phyloP scores from a whole-genome alignment of 306 rosid species.

The Sophora flavescens region DNA sequence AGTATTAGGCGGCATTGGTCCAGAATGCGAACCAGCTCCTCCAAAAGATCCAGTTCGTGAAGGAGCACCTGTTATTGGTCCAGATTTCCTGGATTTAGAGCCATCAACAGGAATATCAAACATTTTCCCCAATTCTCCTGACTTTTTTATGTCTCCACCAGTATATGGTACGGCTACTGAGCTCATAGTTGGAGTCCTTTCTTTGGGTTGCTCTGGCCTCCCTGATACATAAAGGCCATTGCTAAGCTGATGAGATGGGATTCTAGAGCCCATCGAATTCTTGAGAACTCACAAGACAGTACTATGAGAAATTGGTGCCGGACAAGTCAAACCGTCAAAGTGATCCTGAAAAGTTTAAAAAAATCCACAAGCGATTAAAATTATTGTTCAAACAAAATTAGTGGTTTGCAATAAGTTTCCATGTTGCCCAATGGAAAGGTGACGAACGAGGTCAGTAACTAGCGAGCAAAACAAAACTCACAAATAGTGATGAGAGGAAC shows the following conservation, averaged over 20 bases:
- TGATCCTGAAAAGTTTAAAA: conserved; percentile 39
- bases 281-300: conserved; percentile 23
- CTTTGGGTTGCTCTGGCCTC: conserved; percentile 98
- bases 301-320: conserved; percentile 30
- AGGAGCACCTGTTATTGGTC: conserved; percentile 80
- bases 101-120: conserved; percentile 95
- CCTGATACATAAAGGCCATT: conserved; percentile 98
- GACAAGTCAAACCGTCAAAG: conserved; percentile 40
- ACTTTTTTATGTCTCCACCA: conserved; percentile 95
- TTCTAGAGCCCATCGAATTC: conserved; percentile 84
- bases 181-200: conserved; percentile 92
- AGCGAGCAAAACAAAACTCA: conserved; percentile 8
- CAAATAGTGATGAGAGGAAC: neutral
- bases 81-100: conserved; percentile 94
- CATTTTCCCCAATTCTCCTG: conserved; percentile 97
- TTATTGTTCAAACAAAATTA: conserved; percentile 30
- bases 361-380: conserved; percentile 21
- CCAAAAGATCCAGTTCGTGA: conserved; percentile 89
- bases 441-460: neutral
- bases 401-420: conserved; percentile 30
- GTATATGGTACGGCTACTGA: conserved; percentile 93
- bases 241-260: conserved; percentile 98
- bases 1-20: conserved; percentile 81
- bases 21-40: conserved; percentile 93
- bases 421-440: neutral